Evolutionary conservation across 768 basidiomycete genomes (phyloP), one percentile per base, ranked within the genome.

Genomic region (Phaffia tasmanica): DNA sequence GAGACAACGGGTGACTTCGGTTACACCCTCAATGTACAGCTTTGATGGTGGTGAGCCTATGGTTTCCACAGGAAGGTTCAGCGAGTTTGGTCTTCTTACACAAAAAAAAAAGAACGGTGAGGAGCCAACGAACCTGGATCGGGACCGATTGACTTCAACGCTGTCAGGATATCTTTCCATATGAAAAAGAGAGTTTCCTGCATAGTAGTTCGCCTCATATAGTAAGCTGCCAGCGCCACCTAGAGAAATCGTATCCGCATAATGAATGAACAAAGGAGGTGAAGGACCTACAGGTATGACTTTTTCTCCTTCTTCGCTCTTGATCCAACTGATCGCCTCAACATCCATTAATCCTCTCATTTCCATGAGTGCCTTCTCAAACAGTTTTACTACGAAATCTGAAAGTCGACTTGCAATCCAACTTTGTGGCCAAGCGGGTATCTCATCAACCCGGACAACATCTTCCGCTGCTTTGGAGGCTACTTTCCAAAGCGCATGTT

Each of bases 391-490:
- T n/a, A 58, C 66, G 21, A 23, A 51, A 19, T 18, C 23, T 9
- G 61, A 57, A 9, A 67, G 27, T 19, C 51, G 48, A 30, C 16
- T 16, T 23, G 61, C 60, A 15, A 55, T 49, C 66, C 66, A 67
- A 21, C 54, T 56, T 18, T 14, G n/a, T 35, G 66, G 66, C 66
- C 66, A 67, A 18, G 50, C 27, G 9, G 61, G 54, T 16, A 67
- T 21, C 55, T 67, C 66, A 27, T 49, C n/a, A 16, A 61, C 27
- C 27, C 32, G 1, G 5, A 63, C 21, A 14, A 35, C 32, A 16
- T 46, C 27, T 1, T 32, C 30, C 5, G 47, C 25, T 15, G 61
- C 54, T 14, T 19, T 62, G 18, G 32, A 46, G 2, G 66, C 66
- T 11, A 67, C 30, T 5, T 46, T 46, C 29, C 35, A 29, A 3